Evolutionary conservation across 345 rosid genomes (phyloP), one percentile per base, ranked within the genome.

Genomic region (Punica granatum): DNA sequence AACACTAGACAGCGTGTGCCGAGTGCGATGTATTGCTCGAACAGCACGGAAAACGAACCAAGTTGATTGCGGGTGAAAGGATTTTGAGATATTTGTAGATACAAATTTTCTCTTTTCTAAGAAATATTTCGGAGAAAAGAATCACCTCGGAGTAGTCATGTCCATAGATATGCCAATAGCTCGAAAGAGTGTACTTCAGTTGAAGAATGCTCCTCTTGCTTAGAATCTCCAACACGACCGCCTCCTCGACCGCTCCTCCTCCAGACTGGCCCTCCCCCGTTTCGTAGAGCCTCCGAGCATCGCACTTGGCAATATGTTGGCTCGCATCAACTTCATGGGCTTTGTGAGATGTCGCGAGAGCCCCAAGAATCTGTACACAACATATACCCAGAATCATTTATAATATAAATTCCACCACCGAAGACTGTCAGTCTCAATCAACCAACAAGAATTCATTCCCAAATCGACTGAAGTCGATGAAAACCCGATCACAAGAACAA

Each of bases 121-220:
- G n/a, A n/a, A n/a, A n/a, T n/a, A 49, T 49, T 49, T 49, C 56
- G 10, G 56, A 18, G 11, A 19, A 23, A 19, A 18, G 56, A 49
- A 21, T 25, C 60, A 88, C 91, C 88, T 81, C 72, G 7, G 85
- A 73, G 79, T 80, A 88, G 31, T 76, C 81, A 69, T 83, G 85
- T 59, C 94, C 94, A 63, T 88, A 82, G 51, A 88, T 82, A 43
- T 73, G 88, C 31, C 83, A 84, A 63, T 82, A 88, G 84, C 78
- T 72, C 70, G 84, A 83, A 63, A 86, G 77, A 9, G 83, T 88
- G 54, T 82, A 68, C 79, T 83, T 81, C 54, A 84, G 71, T 69
- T 84, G 94, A 37, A 86, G 80, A 66, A 88, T 78, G 77, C 86
- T 86, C 68, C 89, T 74, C 77, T 88, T 88, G 64, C 84, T 81